phyloP scores from a whole-genome alignment of 2,329 filamentous ascomycete species.

The Neurospora sp. region DNA sequence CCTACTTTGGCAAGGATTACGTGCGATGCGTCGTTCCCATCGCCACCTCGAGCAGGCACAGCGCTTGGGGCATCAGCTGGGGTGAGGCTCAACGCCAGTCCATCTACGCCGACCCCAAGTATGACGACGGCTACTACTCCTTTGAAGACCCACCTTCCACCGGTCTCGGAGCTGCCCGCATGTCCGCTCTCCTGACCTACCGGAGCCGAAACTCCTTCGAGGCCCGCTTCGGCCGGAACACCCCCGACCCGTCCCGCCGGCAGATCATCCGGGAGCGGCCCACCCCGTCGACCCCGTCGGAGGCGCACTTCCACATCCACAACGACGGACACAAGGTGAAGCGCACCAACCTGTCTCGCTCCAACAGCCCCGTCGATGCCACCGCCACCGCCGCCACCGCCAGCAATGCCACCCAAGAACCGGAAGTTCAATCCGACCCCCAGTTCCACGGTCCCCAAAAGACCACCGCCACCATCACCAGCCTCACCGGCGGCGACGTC shows the following conservation, averaged over 20 bases:
- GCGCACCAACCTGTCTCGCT: slow-evolving; percentile 38
- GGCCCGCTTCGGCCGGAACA: slow-evolving; percentile 86
- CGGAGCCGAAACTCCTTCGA: slow-evolving; percentile 96
- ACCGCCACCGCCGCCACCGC: slow-evolving; percentile 10
- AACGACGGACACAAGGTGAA: slow-evolving; percentile 69
- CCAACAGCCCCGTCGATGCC: slow-evolving; percentile 25
- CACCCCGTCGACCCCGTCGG: slow-evolving; percentile 50
- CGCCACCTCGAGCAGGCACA: slow-evolving; percentile 74
- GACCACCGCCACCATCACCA: slow-evolving; percentile 31
- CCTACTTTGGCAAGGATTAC: slow-evolving; percentile 81
- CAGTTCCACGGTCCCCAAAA: slow-evolving; percentile 60
- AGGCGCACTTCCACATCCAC: slow-evolving; percentile 71
- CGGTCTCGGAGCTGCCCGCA: slow-evolving; percentile 85
- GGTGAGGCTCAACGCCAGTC: slow-evolving; percentile 80
- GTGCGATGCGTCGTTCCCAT: slow-evolving; percentile 74
- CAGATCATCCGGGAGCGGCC: slow-evolving; percentile 70
- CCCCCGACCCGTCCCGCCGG: slow-evolving; percentile 70
- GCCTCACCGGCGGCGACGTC: slow-evolving; percentile 40
- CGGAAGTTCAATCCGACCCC: slow-evolving; percentile 39
- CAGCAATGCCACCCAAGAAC: background rate
- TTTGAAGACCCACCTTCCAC: slow-evolving; percentile 79
- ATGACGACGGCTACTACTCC: slow-evolving; percentile 90
- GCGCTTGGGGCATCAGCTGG: slow-evolving; percentile 87
- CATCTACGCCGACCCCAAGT: slow-evolving; percentile 97
- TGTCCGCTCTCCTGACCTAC: slow-evolving; percentile 94